These are phyloP conservation scores for Corrigiola litoralis DNA, from an alignment of 179 eudicot genomes.

Conservation along the genomic window DNA sequence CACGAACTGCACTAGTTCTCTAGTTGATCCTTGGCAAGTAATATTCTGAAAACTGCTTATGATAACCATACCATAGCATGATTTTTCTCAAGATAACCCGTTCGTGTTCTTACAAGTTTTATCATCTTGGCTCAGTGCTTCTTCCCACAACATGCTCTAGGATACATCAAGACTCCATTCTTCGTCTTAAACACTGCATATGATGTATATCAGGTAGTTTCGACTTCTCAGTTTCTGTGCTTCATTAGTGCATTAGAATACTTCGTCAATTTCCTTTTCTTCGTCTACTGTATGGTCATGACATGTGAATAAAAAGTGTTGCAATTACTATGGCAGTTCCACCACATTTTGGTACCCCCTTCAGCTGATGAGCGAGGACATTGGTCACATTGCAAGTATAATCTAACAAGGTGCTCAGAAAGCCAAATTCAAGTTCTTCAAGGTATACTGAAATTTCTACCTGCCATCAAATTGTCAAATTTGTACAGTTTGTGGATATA, in stretches of 20 bases:
- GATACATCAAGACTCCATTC: constrained; percentile 63
- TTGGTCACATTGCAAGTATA: constrained; percentile 69
- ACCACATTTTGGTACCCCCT: constrained; percentile 77
- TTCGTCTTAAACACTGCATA: constrained; percentile 88
- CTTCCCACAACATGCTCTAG: constrained; percentile 72
- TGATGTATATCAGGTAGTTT: constrained; percentile 80
- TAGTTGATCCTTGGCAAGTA: constrained; percentile 50
- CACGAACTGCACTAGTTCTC: constrained; percentile 52
- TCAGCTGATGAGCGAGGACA: constrained; percentile 62
- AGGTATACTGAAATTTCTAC: constrained; percentile 34
- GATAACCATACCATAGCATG: neutral
- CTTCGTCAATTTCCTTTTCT: neutral
- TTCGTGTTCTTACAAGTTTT: constrained; percentile 3
- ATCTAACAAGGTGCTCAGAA: constrained; percentile 45
- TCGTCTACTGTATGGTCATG: neutral
- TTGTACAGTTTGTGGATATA: neutral
- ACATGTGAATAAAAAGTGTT: neutral
- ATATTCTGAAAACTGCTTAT: constrained; percentile 6
- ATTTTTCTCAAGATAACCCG: neutral
- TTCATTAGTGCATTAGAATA: neutral
- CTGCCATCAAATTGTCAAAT: neutral
- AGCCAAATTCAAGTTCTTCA: constrained; percentile 58
- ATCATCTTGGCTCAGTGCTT: constrained; percentile 57
- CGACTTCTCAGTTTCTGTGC: neutral
- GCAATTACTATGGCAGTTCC: constrained; percentile 46